Conservation (phyloP, 2,329 filamentous ascomycete species). For the Hymenoscyphus albidus region DNA sequence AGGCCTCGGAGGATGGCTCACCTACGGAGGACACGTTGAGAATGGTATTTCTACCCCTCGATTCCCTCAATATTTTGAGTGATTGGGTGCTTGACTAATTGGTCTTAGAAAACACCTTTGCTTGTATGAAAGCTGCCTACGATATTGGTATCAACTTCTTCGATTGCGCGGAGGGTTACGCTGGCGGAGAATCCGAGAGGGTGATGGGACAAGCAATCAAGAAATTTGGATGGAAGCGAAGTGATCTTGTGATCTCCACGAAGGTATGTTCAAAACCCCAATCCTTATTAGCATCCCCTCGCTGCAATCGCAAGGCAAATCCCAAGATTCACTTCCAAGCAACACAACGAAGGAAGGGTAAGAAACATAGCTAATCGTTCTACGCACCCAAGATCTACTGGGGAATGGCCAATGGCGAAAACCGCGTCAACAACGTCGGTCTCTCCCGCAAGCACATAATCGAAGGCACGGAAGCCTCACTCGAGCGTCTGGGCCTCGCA, state of each 20-base stretch:
- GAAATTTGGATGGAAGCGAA: constrained; percentile 53
- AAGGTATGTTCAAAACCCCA: constrained; percentile 38
- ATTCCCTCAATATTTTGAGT: neutral
- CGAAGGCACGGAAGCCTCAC: constrained; percentile 52
- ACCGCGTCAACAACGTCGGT: constrained; percentile 49
- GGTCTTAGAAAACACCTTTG: constrained; percentile 51
- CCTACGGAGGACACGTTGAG: constrained; percentile 70
- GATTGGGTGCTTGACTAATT: neutral
- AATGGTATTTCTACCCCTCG: constrained; percentile 47
- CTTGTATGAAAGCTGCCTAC: constrained; percentile 58
- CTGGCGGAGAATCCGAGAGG: constrained; percentile 48
- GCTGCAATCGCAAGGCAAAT: too few species aligned
- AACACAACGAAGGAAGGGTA: neutral
- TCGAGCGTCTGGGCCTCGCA: constrained; percentile 42
- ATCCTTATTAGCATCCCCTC: neutral
- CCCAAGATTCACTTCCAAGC: too few species aligned
- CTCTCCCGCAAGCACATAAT: constrained; percentile 58
- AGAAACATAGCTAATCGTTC: neutral
- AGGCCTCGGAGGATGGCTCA: constrained; percentile 68
- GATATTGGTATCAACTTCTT: constrained; percentile 56
- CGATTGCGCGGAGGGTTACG: constrained; percentile 54
- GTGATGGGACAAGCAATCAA: constrained; percentile 55
- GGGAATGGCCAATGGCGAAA: constrained; percentile 46
- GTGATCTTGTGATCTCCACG: constrained; percentile 54
- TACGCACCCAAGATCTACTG: constrained; percentile 53